These are phyloP conservation scores for Collybiopsis luxurians DNA, from an alignment of 768 basidiomycete genomes.

Conservation along the genomic window DNA sequence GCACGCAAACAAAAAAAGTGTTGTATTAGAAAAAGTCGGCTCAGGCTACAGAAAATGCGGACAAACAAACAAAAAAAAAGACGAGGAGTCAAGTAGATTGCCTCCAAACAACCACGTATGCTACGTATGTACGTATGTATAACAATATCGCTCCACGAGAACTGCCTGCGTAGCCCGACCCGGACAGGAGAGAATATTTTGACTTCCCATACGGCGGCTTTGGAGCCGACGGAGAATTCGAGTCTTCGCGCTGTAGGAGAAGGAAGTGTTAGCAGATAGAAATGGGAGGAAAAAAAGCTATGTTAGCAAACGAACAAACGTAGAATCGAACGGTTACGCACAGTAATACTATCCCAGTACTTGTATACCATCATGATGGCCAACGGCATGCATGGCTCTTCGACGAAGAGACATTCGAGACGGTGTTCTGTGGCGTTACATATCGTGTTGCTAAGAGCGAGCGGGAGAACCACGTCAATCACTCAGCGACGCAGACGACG, in stretches of 20 bases:
- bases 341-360: conserved; percentile 98
- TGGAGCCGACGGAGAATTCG: conserved; percentile 98
- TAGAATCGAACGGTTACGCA: conserved; percentile 39
- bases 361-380: conserved; percentile 99
- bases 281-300: too few species aligned
- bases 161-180: conserved; percentile 23
- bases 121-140: too few species aligned
- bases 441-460: conserved; percentile 91
- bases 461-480: conserved; percentile 85
- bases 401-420: conserved; percentile 98
- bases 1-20: too few species aligned
- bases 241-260: conserved; percentile 83
- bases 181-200: conserved; percentile 87
- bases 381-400: conserved; percentile 89
- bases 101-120: too few species aligned
- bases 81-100: too few species aligned
- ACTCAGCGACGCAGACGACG: conserved; percentile 80
- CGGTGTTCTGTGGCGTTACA: conserved; percentile 98
- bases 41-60: too few species aligned
- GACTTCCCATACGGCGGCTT: conserved; percentile 96
- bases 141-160: too few species aligned
- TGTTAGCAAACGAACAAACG: too few species aligned
- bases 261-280: too few species aligned
- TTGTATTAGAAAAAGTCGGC: too few species aligned
- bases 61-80: too few species aligned